A percentile compares a stretch with the other conserved stretches of the same genome.
Evolutionary conservation across 768 basidiomycete genomes (phyloP).

Genomic region (Xanthoconium stramineum): DNA sequence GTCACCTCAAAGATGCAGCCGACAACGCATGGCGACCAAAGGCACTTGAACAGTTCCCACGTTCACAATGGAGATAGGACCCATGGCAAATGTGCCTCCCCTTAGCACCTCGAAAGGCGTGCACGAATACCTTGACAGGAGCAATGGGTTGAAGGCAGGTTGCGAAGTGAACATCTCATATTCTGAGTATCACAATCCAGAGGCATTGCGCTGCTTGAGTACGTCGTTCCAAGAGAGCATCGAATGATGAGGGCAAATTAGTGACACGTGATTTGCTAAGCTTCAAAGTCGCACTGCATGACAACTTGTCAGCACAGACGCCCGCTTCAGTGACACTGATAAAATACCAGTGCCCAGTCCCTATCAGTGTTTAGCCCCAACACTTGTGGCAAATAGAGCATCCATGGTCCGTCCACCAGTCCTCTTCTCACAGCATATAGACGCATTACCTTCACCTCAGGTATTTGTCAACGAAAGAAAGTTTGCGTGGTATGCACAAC

Average conservation of each 20-base stretch:
- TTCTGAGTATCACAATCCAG: too few relatives aligned
- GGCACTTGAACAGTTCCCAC: neutral
- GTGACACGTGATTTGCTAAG: too few relatives aligned
- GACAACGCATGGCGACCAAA: neutral
- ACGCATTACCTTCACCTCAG: conserved; percentile 29
- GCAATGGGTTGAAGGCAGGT: too few relatives aligned
- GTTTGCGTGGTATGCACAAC: conserved; percentile 62
- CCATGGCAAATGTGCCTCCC: conserved; percentile 12
- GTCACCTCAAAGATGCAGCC: neutral
- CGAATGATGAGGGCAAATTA: too few relatives aligned
- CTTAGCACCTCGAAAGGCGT: neutral
- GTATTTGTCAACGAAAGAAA: conserved; percentile 74
- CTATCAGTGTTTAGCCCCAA: neutral
- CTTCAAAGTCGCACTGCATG: neutral
- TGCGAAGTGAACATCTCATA: too few relatives aligned
- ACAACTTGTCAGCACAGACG: neutral
- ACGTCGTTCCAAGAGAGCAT: too few relatives aligned
- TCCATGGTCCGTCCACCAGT: conserved; percentile 20
- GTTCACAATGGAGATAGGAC: neutral
- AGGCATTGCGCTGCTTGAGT: too few relatives aligned
- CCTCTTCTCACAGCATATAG: neutral
- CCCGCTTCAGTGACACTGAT: neutral
- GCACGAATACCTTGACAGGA: neutral
- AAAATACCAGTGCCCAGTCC: neutral
- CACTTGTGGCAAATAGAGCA: neutral